Percentiles rank a stretch among this genome's conserved stretches.
Evolutionary conservation across 148 eudicot genomes (phyloP).

Genomic region (Spergularia bocconei): DNA sequence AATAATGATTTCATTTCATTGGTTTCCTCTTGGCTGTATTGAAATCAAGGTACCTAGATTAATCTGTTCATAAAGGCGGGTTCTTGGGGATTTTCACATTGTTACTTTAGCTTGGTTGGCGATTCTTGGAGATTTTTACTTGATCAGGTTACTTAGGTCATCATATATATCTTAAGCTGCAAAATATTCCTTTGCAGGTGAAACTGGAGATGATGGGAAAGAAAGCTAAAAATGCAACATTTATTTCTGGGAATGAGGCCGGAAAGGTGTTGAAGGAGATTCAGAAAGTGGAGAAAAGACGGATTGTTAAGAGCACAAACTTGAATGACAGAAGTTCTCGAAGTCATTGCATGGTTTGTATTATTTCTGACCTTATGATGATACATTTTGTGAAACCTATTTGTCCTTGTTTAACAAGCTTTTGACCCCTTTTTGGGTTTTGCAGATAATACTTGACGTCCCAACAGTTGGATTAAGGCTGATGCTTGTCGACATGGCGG

Average conservation of each 20-base stretch:
- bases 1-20: neutral
- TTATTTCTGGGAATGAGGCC: constrained; percentile 90
- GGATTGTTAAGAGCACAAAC: constrained; percentile 82
- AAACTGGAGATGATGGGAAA: constrained; percentile 93
- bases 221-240: constrained; percentile 93
- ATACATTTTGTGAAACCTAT: neutral
- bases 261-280: constrained; percentile 93
- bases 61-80: no score
- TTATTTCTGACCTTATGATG: neutral
- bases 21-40: neutral
- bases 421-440: neutral
- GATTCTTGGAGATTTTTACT: neutral
- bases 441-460: constrained; percentile 87
- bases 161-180: neutral
- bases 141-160: neutral
- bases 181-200: constrained; percentile 43
- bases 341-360: constrained; percentile 93
- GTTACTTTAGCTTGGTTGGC: no score
- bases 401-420: neutral
- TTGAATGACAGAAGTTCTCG: constrained; percentile 94
- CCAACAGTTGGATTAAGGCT: constrained; percentile 95
- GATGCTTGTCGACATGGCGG: constrained; percentile 99
- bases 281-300: constrained; percentile 91
- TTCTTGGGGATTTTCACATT: no score
- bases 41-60: no score